phyloP scores from a whole-genome alignment of 2,329 filamentous ascomycete genomes.

The Xylariaceae sp. region DNA sequence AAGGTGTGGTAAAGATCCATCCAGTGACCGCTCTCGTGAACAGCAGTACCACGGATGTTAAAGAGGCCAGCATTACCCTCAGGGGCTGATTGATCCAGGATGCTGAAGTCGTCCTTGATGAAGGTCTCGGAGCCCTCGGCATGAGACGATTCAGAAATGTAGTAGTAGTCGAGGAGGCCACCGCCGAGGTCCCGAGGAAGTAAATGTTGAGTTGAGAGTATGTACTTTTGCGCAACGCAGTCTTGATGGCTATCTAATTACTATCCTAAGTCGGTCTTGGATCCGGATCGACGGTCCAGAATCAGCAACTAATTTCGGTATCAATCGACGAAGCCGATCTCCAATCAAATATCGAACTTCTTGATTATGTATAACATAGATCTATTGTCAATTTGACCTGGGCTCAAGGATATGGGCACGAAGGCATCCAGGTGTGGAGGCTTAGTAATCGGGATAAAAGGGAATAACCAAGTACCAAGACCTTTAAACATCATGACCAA shows the following conservation, averaged over 20 bases:
- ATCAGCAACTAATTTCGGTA: no score
- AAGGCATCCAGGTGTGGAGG: no score
- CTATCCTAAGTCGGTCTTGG: no score
- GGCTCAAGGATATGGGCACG: no score
- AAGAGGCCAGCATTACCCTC: slow-evolving; percentile 24
- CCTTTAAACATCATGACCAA: no score
- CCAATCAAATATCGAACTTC: no score
- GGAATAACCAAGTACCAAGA: no score
- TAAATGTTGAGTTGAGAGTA: slow-evolving; percentile 46
- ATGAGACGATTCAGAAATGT: slow-evolving; percentile 42
- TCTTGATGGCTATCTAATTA: slow-evolving; percentile 42
- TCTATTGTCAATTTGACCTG: no score
- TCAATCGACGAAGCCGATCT: no score
- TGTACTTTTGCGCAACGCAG: slow-evolving; percentile 41
- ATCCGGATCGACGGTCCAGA: no score
- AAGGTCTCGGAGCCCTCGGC: slow-evolving; percentile 33
- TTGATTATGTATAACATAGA: no score
- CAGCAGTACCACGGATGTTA: slow-evolving; percentile 35
- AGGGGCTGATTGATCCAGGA: slow-evolving; percentile 25
- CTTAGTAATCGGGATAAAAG: no score
- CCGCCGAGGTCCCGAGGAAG: slow-evolving; percentile 37
- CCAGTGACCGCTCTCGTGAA: slow-evolving; percentile 40
- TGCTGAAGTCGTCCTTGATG: slow-evolving; percentile 33
- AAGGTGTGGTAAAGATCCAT: slow-evolving; percentile 41
- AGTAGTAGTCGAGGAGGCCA: slow-evolving; percentile 43